A percentile compares a stretch with the other conserved stretches of the same genome.
These are phyloP conservation scores for Emmonsiellopsis sp. DNA, from an alignment of 2,329 filamentous ascomycete species.

Conservation along the genomic window DNA sequence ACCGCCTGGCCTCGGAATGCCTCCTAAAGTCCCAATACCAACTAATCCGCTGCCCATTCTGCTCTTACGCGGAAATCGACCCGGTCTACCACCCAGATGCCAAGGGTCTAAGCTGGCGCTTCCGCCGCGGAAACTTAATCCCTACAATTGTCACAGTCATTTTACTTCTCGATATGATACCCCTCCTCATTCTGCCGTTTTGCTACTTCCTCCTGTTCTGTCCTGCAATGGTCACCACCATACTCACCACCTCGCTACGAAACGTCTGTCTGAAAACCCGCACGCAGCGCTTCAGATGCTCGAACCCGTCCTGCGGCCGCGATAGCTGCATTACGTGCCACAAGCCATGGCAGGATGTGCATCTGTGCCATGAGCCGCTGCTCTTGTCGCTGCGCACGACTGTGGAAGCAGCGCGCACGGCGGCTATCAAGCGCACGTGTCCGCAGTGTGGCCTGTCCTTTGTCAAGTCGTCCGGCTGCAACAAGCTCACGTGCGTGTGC, in stretches of 20 bases:
- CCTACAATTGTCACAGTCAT: slow-evolving; percentile 41
- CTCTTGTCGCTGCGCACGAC: slow-evolving; percentile 75
- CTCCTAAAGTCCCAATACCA: slow-evolving; percentile 64
- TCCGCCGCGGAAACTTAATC: slow-evolving; percentile 47
- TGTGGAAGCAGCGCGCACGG: slow-evolving; percentile 85
- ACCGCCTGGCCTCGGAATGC: slow-evolving; percentile 65
- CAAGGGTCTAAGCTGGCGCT: slow-evolving; percentile 44
- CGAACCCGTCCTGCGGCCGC: slow-evolving; percentile 56
- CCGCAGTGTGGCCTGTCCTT: slow-evolving; percentile 85
- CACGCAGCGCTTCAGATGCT: slow-evolving; percentile 69
- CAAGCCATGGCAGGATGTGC: slow-evolving; percentile 78
- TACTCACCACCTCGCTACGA: slow-evolving; percentile 52
- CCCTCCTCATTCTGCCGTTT: slow-evolving; percentile 41
- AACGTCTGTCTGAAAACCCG: slow-evolving; percentile 62
- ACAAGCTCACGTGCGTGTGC: slow-evolving; percentile 91
- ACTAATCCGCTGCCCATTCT: slow-evolving; percentile 80
- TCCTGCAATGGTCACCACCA: slow-evolving; percentile 35
- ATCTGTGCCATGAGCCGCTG: slow-evolving; percentile 80
- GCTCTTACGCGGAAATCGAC: slow-evolving; percentile 82
- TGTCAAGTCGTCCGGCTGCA: slow-evolving; percentile 88
- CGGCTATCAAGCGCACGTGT: slow-evolving; percentile 90
- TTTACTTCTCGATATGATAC: slow-evolving; percentile 34
- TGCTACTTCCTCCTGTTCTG: slow-evolving; percentile 49
- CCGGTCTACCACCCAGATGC: slow-evolving; percentile 55
- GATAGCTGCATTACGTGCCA: slow-evolving; percentile 72